Percentiles rank a stretch among this genome's conserved stretches.
These are phyloP conservation scores for Phaseolus coccineus DNA, from an alignment of 331 rosid genomes.

Conservation along the genomic window DNA sequence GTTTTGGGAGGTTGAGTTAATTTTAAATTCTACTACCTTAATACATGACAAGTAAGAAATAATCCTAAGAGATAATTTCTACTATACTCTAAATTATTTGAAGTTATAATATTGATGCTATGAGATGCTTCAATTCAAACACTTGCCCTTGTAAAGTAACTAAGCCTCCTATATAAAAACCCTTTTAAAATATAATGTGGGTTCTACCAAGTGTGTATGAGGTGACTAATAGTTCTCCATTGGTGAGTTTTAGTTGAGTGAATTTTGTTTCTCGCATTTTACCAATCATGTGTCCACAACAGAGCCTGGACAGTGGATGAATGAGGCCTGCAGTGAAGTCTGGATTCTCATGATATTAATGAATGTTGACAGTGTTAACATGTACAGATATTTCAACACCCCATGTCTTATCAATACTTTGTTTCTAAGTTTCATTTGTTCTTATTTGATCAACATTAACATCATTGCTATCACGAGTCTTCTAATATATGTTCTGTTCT, in stretches of 20 bases:
- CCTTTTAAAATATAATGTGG: neutral
- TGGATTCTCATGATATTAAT: neutral
- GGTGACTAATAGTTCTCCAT: neutral
- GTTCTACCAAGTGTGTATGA: neutral
- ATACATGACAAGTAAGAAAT: neutral
- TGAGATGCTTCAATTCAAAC: neutral
- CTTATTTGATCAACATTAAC: neutral
- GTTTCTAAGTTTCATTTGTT: neutral
- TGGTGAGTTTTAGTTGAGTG: neutral
- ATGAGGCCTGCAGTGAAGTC: neutral
- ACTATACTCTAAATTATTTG: neutral
- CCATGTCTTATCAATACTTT: neutral
- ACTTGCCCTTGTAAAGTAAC: neutral
- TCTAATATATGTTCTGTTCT: constrained; percentile 17
- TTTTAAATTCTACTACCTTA: too few species aligned
- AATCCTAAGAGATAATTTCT: neutral
- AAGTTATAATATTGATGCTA: neutral
- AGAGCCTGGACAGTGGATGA: neutral
- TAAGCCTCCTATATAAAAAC: neutral
- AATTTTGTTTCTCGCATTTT: neutral
- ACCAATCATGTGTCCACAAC: neutral
- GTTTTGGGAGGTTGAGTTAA: too few species aligned
- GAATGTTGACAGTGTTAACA: neutral
- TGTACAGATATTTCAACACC: neutral
- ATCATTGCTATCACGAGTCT: neutral